Evolutionary conservation across 2,329 filamentous ascomycete genomes (phyloP), one percentile per base, ranked within the genome.

Genomic region (Fusarium guadeloupense): DNA sequence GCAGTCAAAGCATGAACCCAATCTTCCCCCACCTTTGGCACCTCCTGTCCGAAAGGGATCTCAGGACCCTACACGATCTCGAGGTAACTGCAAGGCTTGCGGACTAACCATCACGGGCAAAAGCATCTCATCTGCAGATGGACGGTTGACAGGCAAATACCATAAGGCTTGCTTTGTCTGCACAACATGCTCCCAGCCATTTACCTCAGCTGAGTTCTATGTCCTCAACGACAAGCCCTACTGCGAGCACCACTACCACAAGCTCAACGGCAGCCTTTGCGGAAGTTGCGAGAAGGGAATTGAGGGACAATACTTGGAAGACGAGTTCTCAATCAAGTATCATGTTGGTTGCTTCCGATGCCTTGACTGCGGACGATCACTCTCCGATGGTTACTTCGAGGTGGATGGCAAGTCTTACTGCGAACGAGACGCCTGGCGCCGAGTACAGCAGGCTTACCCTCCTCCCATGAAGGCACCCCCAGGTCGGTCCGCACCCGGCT

Each of bases 81-180:
- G 91, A 51, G 91, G 92, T 3, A 86, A 86, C 60, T 99, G 95
- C 79, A 91, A 92, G 70, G 91, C 91, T 1, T 99, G 95, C 75
- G 82, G 85, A 4, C 80, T 89, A 39, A 79, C 83, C 7, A 98
- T 99, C 68, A 85, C 87, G 38, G 94, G 93, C 17, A 98, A 97
- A 77, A 97, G 93, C 2, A 88, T 99, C 54, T 96, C 94, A 28
- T 96, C 93, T 13, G 93, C 93, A 1, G 95, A 97, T 69, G 95
- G 95, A 14, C 89, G 93, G 20, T 81, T 99, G 20, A 96, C 92
- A 1, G 95, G 95, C 9, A 89, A 93, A 62, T 99, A 97, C 75
- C 95, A 99, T 81, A 96, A 96, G 75, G 85, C 89, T 5, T 99
- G 94, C 75, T 98, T 99, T 72, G 91, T 94, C 10, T 99, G 95